phyloP scores from a whole-genome alignment of 345 rosid species.

The Capsella bursapastoris region DNA sequence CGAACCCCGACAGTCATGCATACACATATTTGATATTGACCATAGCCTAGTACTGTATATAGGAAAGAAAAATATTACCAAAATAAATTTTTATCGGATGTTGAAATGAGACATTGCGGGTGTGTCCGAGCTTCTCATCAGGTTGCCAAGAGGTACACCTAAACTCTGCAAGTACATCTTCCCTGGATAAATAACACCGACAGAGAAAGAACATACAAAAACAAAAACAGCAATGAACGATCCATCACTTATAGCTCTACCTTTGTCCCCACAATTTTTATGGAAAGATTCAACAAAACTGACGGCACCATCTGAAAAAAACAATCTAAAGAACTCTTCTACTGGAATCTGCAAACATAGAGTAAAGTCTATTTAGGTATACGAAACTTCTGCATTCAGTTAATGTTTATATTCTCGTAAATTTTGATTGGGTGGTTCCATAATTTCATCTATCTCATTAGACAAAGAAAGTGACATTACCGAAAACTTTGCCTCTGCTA shows the following conservation, averaged over 20 bases:
- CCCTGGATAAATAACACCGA: not conserved
- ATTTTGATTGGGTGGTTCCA: slow-evolving; percentile 13
- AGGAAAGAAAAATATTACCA: slow-evolving; percentile 56
- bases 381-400: slow-evolving; percentile 19
- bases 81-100: slow-evolving; percentile 96
- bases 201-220: slow-evolving; percentile 6
- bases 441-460: slow-evolving; percentile 13
- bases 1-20: slow-evolving; percentile 34
- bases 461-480: slow-evolving; percentile 53
- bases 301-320: slow-evolving; percentile 71
- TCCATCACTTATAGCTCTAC: slow-evolving; percentile 43
- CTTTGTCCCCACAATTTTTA: slow-evolving; percentile 86
- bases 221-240: not conserved
- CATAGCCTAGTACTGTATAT: not conserved
- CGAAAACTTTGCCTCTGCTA: slow-evolving; percentile 79
- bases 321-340: slow-evolving; percentile 77
- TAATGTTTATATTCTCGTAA: slow-evolving; percentile 10
- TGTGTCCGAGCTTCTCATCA: slow-evolving; percentile 73
- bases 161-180: slow-evolving; percentile 62
- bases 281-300: slow-evolving; percentile 81
- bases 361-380: slow-evolving; percentile 14
- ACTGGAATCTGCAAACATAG: slow-evolving; percentile 71
- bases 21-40: slow-evolving; percentile 22
- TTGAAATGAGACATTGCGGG: slow-evolving; percentile 81
- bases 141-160: slow-evolving; percentile 77